Conservation (phyloP, 2,329 filamentous ascomycete genomes). For the Trichoderma guizhouense region DNA sequence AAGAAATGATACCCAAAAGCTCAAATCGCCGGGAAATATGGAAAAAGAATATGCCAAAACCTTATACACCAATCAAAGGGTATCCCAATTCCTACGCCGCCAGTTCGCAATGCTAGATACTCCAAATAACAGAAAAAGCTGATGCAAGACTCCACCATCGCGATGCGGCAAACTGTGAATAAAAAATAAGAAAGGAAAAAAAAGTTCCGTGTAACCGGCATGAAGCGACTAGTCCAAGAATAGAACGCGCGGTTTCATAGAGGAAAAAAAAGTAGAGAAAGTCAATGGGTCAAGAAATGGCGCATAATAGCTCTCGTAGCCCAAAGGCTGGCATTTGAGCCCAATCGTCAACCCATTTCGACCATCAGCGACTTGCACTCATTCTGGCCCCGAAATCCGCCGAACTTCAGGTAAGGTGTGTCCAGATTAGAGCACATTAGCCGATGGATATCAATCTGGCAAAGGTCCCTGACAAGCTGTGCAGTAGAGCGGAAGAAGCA, state of each 20-base stretch:
- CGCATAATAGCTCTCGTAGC: slow-evolving; percentile 7
- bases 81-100: slow-evolving; percentile 11
- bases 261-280: background rate
- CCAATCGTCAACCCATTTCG: background rate
- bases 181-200: background rate
- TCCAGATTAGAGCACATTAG: background rate
- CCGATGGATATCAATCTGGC: background rate
- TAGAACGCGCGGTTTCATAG: background rate
- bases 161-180: slow-evolving; percentile 5
- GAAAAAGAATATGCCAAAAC: background rate
- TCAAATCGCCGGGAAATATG: background rate
- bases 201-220: background rate
- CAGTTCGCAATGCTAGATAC: slow-evolving; percentile 14
- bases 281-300: slow-evolving; percentile 1
- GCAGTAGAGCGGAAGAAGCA: background rate
- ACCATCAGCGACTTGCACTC: background rate
- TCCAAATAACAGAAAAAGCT: background rate
- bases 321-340: background rate
- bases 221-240: slow-evolving; percentile 9
- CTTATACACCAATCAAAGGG: slow-evolving; percentile 2
- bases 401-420: background rate
- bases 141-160: slow-evolving; percentile 13
- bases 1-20: background rate
- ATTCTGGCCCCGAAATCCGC: background rate
- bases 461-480: background rate